phyloP scores from a whole-genome alignment of 192 early-diverging fungal genomes.

The Rhizophagus prolifer region DNA sequence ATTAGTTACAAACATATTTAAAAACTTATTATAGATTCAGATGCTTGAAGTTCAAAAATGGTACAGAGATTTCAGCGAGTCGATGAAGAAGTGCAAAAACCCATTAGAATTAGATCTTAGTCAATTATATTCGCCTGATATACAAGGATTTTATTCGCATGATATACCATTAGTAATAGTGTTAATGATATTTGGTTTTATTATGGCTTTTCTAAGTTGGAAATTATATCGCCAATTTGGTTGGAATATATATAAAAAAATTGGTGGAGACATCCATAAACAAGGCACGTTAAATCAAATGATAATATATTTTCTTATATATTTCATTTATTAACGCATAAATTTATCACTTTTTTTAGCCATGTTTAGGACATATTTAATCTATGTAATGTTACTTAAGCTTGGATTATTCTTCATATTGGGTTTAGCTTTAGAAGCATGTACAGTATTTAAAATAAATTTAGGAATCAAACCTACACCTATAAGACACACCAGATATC shows the following conservation, averaged over 20 bases:
- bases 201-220: constrained; percentile 52
- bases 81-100: not conserved
- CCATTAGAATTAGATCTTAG: too few species aligned
- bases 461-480: not conserved
- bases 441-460: constrained; percentile 45
- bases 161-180: constrained; percentile 57
- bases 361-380: constrained; percentile 68
- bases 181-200: constrained; percentile 49
- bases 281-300: constrained; percentile 40
- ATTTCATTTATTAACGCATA: not conserved
- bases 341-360: constrained; percentile 30
- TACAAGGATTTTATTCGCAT: constrained; percentile 25
- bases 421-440: constrained; percentile 67
- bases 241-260: constrained; percentile 63
- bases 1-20: too few species aligned
- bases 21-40: not conserved
- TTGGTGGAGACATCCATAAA: constrained; percentile 60
- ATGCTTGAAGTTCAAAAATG: not conserved
- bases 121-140: constrained; percentile 26
- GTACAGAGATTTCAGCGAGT: not conserved
- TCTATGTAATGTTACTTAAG: constrained; percentile 79
- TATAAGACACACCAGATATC: not conserved
- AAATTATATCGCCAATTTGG: constrained; percentile 55
- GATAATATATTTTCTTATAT: too few species aligned
- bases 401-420: constrained; percentile 85